These are phyloP conservation scores for Boletus bicolor DNA, from an alignment of 768 basidiomycete species.

Conservation along the genomic window DNA sequence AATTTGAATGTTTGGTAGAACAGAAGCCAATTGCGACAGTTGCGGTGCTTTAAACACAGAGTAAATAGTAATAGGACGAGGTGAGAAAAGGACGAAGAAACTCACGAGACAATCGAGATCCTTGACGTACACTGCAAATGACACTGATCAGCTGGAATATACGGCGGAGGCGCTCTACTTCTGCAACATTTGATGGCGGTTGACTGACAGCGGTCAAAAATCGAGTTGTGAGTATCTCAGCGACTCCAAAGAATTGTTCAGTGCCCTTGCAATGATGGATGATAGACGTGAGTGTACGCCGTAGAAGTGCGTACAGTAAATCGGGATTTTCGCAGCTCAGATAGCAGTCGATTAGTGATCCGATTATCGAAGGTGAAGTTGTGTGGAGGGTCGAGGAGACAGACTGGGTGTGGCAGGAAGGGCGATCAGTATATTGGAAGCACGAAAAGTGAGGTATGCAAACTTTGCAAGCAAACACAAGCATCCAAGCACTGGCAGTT, in stretches of 20 bases:
- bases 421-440: not conserved
- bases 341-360: slow-evolving; percentile 54
- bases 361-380: slow-evolving; percentile 59
- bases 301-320: slow-evolving; percentile 52
- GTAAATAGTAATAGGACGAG: not conserved
- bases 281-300: slow-evolving; percentile 73
- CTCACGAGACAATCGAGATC: slow-evolving; percentile 64
- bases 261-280: slow-evolving; percentile 78
- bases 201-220: slow-evolving; percentile 26
- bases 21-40: slow-evolving; percentile 34
- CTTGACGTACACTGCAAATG: slow-evolving; percentile 62
- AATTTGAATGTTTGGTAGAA: slow-evolving; percentile 28
- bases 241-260: slow-evolving; percentile 58
- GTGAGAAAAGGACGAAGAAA: slow-evolving; percentile 4
- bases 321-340: slow-evolving; percentile 41
- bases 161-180: slow-evolving; percentile 44
- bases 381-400: slow-evolving; percentile 82
- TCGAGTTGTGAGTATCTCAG: slow-evolving; percentile 48
- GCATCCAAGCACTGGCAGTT: slow-evolving; percentile 67
- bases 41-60: slow-evolving; percentile 32
- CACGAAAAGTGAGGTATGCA: slow-evolving; percentile 2
- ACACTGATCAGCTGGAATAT: slow-evolving; percentile 56
- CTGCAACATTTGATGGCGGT: slow-evolving; percentile 2
- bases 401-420: slow-evolving; percentile 43
- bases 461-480: slow-evolving; percentile 80